Evolutionary conservation across 306 rosid genomes (phyloP), one percentile per base, ranked within the genome.

Genomic region (Rosa chinensis): DNA sequence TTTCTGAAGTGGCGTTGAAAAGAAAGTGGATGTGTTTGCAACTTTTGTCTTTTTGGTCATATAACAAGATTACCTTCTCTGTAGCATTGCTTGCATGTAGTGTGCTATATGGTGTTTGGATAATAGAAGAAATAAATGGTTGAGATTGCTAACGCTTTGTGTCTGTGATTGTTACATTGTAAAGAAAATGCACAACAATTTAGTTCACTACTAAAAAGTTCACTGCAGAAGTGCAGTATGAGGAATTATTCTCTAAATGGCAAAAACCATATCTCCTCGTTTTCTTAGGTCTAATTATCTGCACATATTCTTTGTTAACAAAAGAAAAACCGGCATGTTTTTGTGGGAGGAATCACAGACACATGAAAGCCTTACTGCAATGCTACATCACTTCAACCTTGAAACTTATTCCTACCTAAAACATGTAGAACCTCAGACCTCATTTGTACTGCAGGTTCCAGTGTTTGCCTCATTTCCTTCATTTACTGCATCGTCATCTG

Each of bases 361-460:
- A 35, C 45, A 25, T 42, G 70, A 75, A 43, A 75, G 56, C 78
- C 32, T 14, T 42, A 42, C 25, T 59, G 44, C 8, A 12, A 59
- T 7, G 21, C 70, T 62, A 74, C 49, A 43, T 43, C 73, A 40
- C 73, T 10, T 68, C 73, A 42, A 68, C 16, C 73, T 68, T 14
- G 66, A 8, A 52, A 52, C 52, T 77, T 50, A 18, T 42, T 74
- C 43, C 74, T 77, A 77, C 80, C 80, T 49, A 52, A 66, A 37
- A 23, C 17, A 68, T 39, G 71, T 16, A 50, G 52, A 77, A 67
- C 66, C 53, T 66, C 40, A 52, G 44, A 42, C 28, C 58, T 75
- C 78, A 43, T 42, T 42, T 68, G 73, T 10, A 10, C 52, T 43
- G 73, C 37, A 20, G 37, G 37, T 75, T 59, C 40, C 47, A 21